Evolutionary conservation across 2,329 filamentous ascomycete species (phyloP).

Genomic region (Venturia pyrina): DNA sequence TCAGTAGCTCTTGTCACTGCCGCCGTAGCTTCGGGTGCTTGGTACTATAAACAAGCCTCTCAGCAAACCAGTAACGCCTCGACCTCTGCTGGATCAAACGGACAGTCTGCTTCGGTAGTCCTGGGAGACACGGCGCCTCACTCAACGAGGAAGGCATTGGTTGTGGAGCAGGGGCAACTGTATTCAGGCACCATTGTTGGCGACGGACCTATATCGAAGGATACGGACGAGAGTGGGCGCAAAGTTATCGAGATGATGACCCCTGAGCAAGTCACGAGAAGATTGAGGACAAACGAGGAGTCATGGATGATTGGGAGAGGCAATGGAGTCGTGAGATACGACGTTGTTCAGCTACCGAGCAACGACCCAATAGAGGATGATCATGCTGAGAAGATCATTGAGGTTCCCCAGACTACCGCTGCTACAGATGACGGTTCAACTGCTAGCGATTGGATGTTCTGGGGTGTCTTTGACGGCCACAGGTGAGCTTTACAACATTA

Average conservation of each 20-base stretch:
- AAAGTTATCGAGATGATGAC: slow-evolving; percentile 94
- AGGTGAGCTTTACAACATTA: slow-evolving; percentile 47
- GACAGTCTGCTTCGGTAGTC: slow-evolving; percentile 7
- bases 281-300: slow-evolving; percentile 79
- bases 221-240: slow-evolving; percentile 71
- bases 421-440: slow-evolving; percentile 44
- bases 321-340: slow-evolving; percentile 85
- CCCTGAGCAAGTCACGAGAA: slow-evolving; percentile 84
- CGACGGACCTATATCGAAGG: slow-evolving; percentile 79
- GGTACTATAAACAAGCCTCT: slow-evolving; percentile 39
- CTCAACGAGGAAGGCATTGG: slow-evolving; percentile 52
- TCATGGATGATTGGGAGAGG: slow-evolving; percentile 86
- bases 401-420: slow-evolving; percentile 58
- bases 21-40: slow-evolving; percentile 62
- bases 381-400: slow-evolving; percentile 95
- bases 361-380: slow-evolving; percentile 98
- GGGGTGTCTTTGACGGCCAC: slow-evolving; percentile 97
- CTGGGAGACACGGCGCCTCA: slow-evolving; percentile 25
- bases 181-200: slow-evolving; percentile 80
- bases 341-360: slow-evolving; percentile 86
- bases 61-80: neutral
- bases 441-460: slow-evolving; percentile 96
- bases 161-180: slow-evolving; percentile 83
- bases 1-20: slow-evolving; percentile 58
- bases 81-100: neutral